Evolutionary conservation across 768 basidiomycete species (phyloP).

Genomic region (Erythrobasidium yunnanense): DNA sequence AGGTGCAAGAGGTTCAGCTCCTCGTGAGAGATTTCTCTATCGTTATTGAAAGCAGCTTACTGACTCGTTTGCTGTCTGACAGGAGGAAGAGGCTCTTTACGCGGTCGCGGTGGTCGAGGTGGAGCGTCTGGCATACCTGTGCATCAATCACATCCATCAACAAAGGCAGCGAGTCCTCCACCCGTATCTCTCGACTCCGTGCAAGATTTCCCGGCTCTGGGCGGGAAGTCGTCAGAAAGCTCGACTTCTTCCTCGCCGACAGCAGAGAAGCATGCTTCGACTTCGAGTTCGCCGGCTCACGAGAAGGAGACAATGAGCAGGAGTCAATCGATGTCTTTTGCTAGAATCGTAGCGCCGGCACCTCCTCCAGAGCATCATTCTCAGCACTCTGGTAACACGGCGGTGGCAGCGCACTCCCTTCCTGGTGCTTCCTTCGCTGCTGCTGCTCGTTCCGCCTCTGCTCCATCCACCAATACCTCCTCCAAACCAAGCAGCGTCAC

Average conservation of each 20-base stretch:
- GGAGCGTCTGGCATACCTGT: neutral
- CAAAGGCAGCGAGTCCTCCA: neutral
- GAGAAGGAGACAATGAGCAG: too few relatives aligned
- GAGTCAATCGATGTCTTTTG: slow-evolving; percentile 6
- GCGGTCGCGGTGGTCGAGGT: neutral
- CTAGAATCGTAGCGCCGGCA: slow-evolving; percentile 12
- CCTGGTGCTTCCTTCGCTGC: neutral
- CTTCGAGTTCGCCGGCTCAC: too few relatives aligned
- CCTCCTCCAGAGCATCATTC: neutral
- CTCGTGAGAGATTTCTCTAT: too few relatives aligned
- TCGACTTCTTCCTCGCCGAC: too few relatives aligned
- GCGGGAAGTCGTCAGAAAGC: neutral
- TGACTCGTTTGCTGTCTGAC: too few relatives aligned
- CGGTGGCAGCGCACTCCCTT: neutral
- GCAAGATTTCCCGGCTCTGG: slow-evolving; percentile 17
- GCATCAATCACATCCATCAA: neutral
- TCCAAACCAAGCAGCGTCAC: slow-evolving; percentile 3
- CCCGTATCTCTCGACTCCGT: slow-evolving; percentile 13
- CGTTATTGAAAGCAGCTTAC: too few relatives aligned
- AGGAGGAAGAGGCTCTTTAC: neutral
- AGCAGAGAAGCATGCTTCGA: too few relatives aligned
- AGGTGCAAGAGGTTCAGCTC: too few relatives aligned
- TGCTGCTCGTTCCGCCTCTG: neutral
- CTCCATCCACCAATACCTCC: neutral
- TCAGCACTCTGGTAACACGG: neutral